Percentiles rank a stretch among this genome's conserved stretches.
These are phyloP conservation scores for Pogostemon cablin DNA, from an alignment of 257 asterid genomes.

Conservation along the genomic window DNA sequence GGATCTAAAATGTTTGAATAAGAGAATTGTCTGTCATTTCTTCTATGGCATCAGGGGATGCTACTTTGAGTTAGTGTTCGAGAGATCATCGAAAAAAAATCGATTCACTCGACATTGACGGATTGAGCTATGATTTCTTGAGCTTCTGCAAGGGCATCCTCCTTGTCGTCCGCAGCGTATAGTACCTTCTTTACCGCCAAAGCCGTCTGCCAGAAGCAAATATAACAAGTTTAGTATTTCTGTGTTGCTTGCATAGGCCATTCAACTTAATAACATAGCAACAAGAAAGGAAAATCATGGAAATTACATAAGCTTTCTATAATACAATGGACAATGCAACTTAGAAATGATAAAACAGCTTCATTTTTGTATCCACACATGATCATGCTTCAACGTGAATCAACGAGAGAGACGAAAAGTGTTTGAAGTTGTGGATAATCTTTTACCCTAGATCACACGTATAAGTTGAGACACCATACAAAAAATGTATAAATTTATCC, in stretches of 20 bases:
- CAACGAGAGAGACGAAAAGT: too few relatives aligned
- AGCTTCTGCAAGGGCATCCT: slow-evolving; percentile 74
- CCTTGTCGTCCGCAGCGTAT: slow-evolving; percentile 77
- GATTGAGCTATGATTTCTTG: slow-evolving; percentile 59
- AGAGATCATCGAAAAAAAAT: slow-evolving; percentile 33
- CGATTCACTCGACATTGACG: slow-evolving; percentile 34
- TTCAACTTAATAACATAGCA: background rate
- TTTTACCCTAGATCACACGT: too few relatives aligned
- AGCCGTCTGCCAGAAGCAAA: slow-evolving; percentile 52
- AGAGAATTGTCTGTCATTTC: slow-evolving; percentile 7
- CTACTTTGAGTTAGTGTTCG: slow-evolving; percentile 30
- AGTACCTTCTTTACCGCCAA: slow-evolving; percentile 73
- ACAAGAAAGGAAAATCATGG: background rate
- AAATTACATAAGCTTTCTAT: background rate
- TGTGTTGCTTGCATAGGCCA: background rate
- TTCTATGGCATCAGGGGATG: background rate
- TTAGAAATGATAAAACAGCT: too few relatives aligned
- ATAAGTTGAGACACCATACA: too few relatives aligned
- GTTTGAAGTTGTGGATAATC: too few relatives aligned
- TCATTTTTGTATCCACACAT: too few relatives aligned
- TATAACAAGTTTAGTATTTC: background rate
- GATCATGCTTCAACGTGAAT: too few relatives aligned
- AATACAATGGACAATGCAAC: too few relatives aligned
- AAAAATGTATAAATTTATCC: too few relatives aligned
- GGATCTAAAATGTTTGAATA: slow-evolving; percentile 12